Percentiles rank a stretch among this genome's conserved stretches.
phyloP scores from a whole-genome alignment of 1,284 basidiomycete species.

The Pseudozyma thailandica region DNA sequence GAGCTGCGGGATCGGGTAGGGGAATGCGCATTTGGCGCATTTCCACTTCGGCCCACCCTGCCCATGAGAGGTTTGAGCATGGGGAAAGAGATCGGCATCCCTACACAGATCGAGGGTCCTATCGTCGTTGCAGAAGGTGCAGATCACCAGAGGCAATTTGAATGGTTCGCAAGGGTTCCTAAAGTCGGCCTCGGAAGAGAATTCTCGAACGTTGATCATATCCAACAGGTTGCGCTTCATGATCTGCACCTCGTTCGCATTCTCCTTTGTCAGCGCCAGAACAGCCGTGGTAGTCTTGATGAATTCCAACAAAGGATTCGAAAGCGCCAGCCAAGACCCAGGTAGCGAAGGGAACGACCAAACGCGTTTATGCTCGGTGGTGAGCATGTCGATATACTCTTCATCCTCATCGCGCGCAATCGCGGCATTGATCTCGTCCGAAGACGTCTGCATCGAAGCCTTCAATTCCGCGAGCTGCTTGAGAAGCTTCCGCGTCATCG shows the following conservation, averaged over 20 bases:
- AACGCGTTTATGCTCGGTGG: slow-evolving; percentile 70
- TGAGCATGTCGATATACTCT: slow-evolving; percentile 68
- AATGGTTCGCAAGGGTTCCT: slow-evolving; percentile 91
- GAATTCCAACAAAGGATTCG: slow-evolving; percentile 84
- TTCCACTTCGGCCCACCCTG: slow-evolving; percentile 55
- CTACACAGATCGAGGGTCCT: slow-evolving; percentile 94
- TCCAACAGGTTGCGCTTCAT: slow-evolving; percentile 90
- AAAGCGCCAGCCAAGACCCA: slow-evolving; percentile 81
- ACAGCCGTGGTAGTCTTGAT: slow-evolving; percentile 88
- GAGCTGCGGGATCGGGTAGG: slow-evolving; percentile 86
- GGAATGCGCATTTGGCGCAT: slow-evolving; percentile 77
- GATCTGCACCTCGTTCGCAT: slow-evolving; percentile 84
- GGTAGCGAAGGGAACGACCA: slow-evolving; percentile 83
- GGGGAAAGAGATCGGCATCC: slow-evolving; percentile 84
- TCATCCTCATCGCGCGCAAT: slow-evolving; percentile 74
- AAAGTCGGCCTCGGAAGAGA: slow-evolving; percentile 72
- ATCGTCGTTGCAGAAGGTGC: slow-evolving; percentile 86
- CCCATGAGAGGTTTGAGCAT: slow-evolving; percentile 28
- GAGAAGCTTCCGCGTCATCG: slow-evolving; percentile 84
- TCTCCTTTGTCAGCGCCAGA: slow-evolving; percentile 77
- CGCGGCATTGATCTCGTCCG: slow-evolving; percentile 68
- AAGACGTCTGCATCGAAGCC: slow-evolving; percentile 23
- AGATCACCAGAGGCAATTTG: slow-evolving; percentile 86
- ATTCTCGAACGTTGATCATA: slow-evolving; percentile 86
- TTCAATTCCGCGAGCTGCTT: slow-evolving; percentile 76